Base-by-base conservation (phyloP, 108 stramenopile species). In the Pseudonitzschia pungens region DNA sequence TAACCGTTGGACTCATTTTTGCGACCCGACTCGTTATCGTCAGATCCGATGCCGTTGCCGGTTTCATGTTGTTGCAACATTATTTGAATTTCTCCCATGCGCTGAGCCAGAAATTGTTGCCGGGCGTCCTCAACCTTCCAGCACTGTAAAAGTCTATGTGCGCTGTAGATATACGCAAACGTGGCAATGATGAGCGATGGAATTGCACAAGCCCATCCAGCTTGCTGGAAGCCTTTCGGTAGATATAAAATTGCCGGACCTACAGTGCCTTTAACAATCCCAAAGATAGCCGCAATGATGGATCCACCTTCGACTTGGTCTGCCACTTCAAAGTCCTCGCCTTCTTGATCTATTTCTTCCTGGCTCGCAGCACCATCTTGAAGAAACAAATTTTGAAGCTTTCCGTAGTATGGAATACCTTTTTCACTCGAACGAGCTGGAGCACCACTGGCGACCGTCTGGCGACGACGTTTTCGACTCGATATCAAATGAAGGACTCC, bases 251-350 rank as follows among this genome's bases (percentile, higher is more conserved):
- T 77, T 14, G 76, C 76, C 18, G 76, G 70, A 7, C 76, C 76
- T 12, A 77, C 60, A 8, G 70, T 77, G 40, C 70, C 76, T 44
- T 86, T 86, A 58, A 83, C 73, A 52, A 84, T 77, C 32, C 83
- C 83, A 75, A 84, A 84, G 31, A 79, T 68, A 28, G 83, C 83
- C 20, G 83, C 83, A 16, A 59, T 70, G 24, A 84, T 40, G 44
- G 74, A 76, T 26, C 83, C 83, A 31, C 83, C 83, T 72, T 84
- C 79, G 22, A 81, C 77, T 26, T 54, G 41, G 58, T 83, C 82
- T 24, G 72, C 40, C 20, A 76, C 65, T 27, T 70, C 78, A n/a
- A 72, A 74, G 48, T 73, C 82, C 15, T 74, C 66, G 10, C 69
- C 77, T 3, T 67, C 48, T 36, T 79, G 71, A 0, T 62, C 66